Conservation (phyloP, 192 early-diverging fungal genomes). For the Podila horticola region DNA sequence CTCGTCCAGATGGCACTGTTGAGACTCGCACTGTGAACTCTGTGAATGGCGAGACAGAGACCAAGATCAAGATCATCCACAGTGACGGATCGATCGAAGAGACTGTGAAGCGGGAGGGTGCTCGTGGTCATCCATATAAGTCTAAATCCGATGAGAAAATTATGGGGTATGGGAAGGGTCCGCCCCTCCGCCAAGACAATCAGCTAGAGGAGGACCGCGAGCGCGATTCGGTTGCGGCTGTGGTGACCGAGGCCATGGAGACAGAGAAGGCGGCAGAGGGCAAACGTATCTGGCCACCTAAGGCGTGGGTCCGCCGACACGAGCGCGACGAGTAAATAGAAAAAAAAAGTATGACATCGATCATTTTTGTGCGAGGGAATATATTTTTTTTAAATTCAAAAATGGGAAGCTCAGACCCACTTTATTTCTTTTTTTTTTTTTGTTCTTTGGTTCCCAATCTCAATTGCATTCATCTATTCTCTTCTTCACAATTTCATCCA, state of each 20-base stretch:
- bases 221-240: conserved; percentile 14
- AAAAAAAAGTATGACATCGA: neutral
- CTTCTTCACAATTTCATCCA: too few relatives aligned
- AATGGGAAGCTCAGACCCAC: neutral
- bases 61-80: conserved; percentile 26
- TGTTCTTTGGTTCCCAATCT: too few relatives aligned
- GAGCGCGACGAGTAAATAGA: conserved; percentile 9
- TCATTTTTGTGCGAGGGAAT: neutral
- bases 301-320: conserved; percentile 24
- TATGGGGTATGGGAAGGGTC: too few relatives aligned
- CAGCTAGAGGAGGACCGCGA: conserved; percentile 17
- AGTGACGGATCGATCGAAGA: conserved; percentile 36
- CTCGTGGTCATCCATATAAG: neutral
- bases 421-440: too few relatives aligned
- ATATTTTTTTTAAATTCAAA: neutral
- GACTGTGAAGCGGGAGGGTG: conserved; percentile 18
- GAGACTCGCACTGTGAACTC: conserved; percentile 26
- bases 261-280: conserved; percentile 8
- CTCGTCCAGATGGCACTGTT: conserved; percentile 37
- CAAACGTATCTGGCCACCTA: conserved; percentile 36
- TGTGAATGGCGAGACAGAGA: conserved; percentile 42
- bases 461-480: too few relatives aligned
- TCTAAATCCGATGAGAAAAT: conserved; percentile 14
- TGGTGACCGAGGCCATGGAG: conserved; percentile 19
- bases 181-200: conserved; percentile 2